phyloP scores from a whole-genome alignment of 2,329 filamentous ascomycete genomes.

The Didymella glomerata region DNA sequence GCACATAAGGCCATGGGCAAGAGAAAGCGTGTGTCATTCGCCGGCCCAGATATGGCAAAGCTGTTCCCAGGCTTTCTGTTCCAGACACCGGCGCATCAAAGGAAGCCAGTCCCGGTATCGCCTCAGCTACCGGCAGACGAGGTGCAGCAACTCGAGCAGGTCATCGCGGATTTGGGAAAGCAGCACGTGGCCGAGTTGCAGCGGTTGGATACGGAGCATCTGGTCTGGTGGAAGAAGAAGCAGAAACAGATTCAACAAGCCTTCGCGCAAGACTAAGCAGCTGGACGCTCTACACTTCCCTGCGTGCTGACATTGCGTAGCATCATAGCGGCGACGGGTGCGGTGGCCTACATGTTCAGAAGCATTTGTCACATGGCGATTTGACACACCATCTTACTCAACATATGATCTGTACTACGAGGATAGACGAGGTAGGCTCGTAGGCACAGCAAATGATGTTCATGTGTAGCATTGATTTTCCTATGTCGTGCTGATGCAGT shows the following conservation, averaged over 20 bases:
- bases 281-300: neutral
- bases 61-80: slow-evolving; percentile 34
- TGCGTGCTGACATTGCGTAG: neutral
- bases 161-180: slow-evolving; percentile 30
- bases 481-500: slow-evolving; percentile 8
- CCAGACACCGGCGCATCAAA: slow-evolving; percentile 18
- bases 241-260: slow-evolving; percentile 26
- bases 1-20: neutral
- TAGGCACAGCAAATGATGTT: neutral
- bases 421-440: neutral
- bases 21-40: slow-evolving; percentile 40
- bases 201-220: slow-evolving; percentile 33
- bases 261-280: slow-evolving; percentile 29
- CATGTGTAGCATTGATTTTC: neutral
- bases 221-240: slow-evolving; percentile 41
- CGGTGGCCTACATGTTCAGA: neutral
- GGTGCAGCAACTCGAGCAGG: slow-evolving; percentile 26
- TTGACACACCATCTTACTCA: neutral
- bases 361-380: neutral
- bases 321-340: neutral
- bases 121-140: slow-evolving; percentile 26
- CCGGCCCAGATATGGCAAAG: neutral
- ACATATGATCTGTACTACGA: neutral
- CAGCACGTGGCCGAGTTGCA: slow-evolving; percentile 32
- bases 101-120: slow-evolving; percentile 8